Evolutionary conservation across 371 early-diverging fungal genomes (phyloP), one percentile per base, ranked within the genome.

Genomic region (Cokeromyces recurvatus): DNA sequence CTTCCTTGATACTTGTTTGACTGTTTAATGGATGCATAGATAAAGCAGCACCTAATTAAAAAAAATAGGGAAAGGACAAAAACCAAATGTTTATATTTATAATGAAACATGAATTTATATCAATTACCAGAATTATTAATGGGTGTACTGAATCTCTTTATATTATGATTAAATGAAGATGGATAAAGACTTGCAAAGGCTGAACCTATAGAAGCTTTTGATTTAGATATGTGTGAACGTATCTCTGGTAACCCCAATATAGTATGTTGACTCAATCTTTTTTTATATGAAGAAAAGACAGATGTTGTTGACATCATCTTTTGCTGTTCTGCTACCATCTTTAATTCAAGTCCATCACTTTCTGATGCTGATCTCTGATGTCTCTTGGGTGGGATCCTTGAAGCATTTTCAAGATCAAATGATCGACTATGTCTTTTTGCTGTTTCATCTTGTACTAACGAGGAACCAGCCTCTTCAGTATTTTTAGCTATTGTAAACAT

Each of bases 221-320:
- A n/a, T n/a, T n/a, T n/a, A n/a, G n/a, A n/a, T n/a, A n/a, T n/a
- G n/a, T n/a, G n/a, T n/a, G n/a, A n/a, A n/a, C n/a, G n/a, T n/a
- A n/a, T n/a, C n/a, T n/a, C n/a, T n/a, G n/a, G n/a, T n/a, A n/a
- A n/a, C n/a, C n/a, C n/a, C n/a, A n/a, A n/a, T n/a, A n/a, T n/a
- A n/a, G n/a, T n/a, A n/a, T n/a, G n/a, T n/a, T n/a, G n/a, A n/a
- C n/a, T n/a, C 15, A 51, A 22, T 22, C 50, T 57, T 37, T 51
- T 57, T 16, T 57, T 51, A 16, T 51, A 43, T 32, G 57, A 57
- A 51, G 52, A 57, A 51, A 57, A 57, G 2, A 51, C 39, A 21
- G 51, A 50, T 12, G 25, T 41, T 6, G 21, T 36, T 3, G 12
- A 16, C 6, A 37, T 7, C 17, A 25, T 24, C 0, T 17, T 36